Conservation (phyloP, 768 basidiomycete species). For the Lactarius vividus region DNA sequence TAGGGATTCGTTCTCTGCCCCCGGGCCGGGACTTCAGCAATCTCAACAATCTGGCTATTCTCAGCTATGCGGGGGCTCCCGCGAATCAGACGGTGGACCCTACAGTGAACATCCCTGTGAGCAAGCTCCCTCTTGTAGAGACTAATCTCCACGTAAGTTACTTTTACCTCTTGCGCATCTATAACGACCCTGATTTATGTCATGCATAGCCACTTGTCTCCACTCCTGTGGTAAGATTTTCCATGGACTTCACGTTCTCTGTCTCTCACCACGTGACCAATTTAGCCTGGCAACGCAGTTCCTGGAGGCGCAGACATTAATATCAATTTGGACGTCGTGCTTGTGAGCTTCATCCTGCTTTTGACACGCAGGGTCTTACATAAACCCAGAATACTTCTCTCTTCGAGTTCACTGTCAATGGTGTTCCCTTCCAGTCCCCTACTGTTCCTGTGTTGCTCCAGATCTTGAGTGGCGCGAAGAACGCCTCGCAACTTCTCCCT, state of each 20-base stretch:
- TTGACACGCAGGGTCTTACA: not conserved
- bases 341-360: slow-evolving; percentile 19
- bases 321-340: slow-evolving; percentile 23
- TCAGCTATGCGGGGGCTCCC: slow-evolving; percentile 38
- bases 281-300: slow-evolving; percentile 29
- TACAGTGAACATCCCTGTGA: not conserved
- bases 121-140: slow-evolving; percentile 21
- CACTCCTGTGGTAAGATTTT: slow-evolving; percentile 16
- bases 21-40: slow-evolving; percentile 32
- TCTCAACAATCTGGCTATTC: slow-evolving; percentile 40
- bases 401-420: slow-evolving; percentile 37
- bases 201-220: slow-evolving; percentile 16
- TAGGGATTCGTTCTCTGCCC: slow-evolving; percentile 29
- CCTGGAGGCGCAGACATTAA: slow-evolving; percentile 30
- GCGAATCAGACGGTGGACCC: slow-evolving; percentile 35
- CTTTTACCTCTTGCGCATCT: not conserved
- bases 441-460: slow-evolving; percentile 54
- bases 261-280: not conserved
- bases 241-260: no score
- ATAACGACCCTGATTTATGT: not conserved
- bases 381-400: not conserved
- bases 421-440: slow-evolving; percentile 39
- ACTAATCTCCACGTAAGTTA: not conserved
- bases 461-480: slow-evolving; percentile 51
- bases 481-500: slow-evolving; percentile 49